These are phyloP conservation scores for Aspergillus biplanus DNA, from an alignment of 495 filamentous ascomycete genomes.

Conservation along the genomic window DNA sequence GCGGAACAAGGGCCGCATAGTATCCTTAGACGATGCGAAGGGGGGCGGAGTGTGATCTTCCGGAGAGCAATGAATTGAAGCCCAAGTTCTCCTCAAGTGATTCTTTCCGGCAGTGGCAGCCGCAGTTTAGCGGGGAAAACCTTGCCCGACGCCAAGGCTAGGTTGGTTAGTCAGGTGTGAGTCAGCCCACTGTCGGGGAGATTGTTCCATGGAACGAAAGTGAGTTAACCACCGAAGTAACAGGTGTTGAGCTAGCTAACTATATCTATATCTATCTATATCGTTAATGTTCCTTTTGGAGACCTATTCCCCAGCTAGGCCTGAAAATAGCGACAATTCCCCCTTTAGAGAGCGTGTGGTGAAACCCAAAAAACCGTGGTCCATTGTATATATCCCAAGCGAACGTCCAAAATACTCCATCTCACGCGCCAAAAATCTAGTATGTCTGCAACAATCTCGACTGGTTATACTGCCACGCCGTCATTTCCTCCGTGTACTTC, in stretches of 20 bases:
- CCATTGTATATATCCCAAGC: no score
- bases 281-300: not conserved
- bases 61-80: not conserved
- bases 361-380: no score
- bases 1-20: conserved; percentile 16
- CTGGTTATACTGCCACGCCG: conserved; percentile 36
- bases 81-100: no score
- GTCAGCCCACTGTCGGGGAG: not conserved
- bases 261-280: not conserved
- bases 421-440: not conserved
- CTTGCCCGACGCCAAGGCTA: not conserved
- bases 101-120: no score
- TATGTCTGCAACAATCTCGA: conserved; percentile 19
- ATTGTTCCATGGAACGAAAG: no score
- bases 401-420: no score
- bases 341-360: not conserved
- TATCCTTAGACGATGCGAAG: conserved; percentile 4
- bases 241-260: not conserved
- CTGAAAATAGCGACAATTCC: not conserved
- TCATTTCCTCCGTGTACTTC: conserved; percentile 30
- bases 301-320: not conserved
- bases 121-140: not conserved
- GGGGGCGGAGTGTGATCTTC: no score
- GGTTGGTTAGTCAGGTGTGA: not conserved
- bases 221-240: no score